Conservation (phyloP, 306 rosid species). For the Ammopiptanthus mongolicus region DNA sequence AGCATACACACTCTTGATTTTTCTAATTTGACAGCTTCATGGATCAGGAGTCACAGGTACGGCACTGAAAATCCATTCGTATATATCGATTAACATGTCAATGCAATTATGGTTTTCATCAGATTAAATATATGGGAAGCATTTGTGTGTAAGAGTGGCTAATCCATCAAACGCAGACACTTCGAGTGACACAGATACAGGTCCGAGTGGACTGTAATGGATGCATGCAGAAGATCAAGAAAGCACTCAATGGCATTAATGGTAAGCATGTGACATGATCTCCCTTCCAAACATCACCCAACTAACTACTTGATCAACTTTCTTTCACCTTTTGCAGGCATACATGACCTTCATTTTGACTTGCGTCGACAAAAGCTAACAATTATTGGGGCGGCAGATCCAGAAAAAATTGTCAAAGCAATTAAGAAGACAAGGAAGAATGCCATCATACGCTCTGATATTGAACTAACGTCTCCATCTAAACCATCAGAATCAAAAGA, state of each 20-base stretch:
- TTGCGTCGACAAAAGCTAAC: constrained; percentile 61
- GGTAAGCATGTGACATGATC: constrained; percentile 39
- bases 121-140: not conserved
- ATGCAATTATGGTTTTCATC: not conserved
- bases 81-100: not conserved
- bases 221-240: constrained; percentile 87
- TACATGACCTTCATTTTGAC: constrained; percentile 67
- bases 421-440: constrained; percentile 75
- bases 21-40: constrained; percentile 35
- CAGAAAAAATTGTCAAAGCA: constrained; percentile 70
- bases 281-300: not conserved
- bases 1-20: constrained; percentile 16
- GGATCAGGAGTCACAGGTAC: constrained; percentile 66
- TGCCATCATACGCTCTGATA: constrained; percentile 56
- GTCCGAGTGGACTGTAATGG: constrained; percentile 96
- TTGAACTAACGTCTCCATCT: constrained; percentile 38
- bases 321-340: constrained; percentile 45
- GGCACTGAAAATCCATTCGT: not conserved
- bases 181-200: constrained; percentile 63
- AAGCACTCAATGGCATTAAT: constrained; percentile 58
- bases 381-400: constrained; percentile 84
- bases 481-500: constrained; percentile 15
- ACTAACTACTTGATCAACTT: not conserved
- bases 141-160: not conserved
- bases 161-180: constrained; percentile 50